phyloP scores from a whole-genome alignment of 2,329 filamentous ascomycete genomes.

The Aureobasidium vineae region DNA sequence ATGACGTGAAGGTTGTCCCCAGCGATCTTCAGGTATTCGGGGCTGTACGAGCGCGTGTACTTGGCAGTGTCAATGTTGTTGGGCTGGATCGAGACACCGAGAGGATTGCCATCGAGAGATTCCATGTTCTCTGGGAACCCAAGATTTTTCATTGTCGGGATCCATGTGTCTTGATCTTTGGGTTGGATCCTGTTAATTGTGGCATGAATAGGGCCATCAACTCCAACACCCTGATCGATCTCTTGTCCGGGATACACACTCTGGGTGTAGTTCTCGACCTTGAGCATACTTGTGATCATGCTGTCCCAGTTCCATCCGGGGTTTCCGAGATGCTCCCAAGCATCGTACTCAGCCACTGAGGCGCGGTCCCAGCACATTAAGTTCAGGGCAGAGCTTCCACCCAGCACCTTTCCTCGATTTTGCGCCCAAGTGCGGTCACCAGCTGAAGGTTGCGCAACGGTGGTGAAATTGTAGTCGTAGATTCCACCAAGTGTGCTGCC shows the following conservation, averaged over 20 bases:
- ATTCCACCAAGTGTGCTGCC: conserved; percentile 30
- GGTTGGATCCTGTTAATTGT: conserved; percentile 10
- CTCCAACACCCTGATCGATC: conserved; percentile 26
- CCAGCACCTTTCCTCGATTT: conserved; percentile 44
- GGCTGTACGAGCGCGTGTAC: conserved; percentile 30
- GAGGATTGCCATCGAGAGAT: conserved; percentile 24
- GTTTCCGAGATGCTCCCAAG: conserved; percentile 39
- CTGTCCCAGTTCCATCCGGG: conserved; percentile 47
- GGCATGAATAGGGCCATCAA: conserved; percentile 15
- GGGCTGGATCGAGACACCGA: conserved; percentile 37
- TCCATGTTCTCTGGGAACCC: conserved; percentile 28
- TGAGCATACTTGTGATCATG: conserved; percentile 32
- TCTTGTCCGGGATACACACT: conserved; percentile 30
- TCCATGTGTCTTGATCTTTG: conserved; percentile 30
- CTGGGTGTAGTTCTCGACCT: conserved; percentile 40
- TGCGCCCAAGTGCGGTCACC: conserved; percentile 43
- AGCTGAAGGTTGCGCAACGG: conserved; percentile 44
- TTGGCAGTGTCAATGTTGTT: conserved; percentile 19
- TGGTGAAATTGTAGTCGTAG: conserved; percentile 49
- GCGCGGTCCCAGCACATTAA: conserved; percentile 31
- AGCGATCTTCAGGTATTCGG: conserved; percentile 6
- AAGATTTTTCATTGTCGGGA: conserved; percentile 29
- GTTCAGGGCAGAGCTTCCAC: conserved; percentile 44
- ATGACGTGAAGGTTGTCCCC: conserved; percentile 45
- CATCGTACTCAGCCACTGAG: conserved; percentile 36